These are phyloP conservation scores for Pulveroboletus sp. DNA, from an alignment of 768 basidiomycete species.

Conservation along the genomic window DNA sequence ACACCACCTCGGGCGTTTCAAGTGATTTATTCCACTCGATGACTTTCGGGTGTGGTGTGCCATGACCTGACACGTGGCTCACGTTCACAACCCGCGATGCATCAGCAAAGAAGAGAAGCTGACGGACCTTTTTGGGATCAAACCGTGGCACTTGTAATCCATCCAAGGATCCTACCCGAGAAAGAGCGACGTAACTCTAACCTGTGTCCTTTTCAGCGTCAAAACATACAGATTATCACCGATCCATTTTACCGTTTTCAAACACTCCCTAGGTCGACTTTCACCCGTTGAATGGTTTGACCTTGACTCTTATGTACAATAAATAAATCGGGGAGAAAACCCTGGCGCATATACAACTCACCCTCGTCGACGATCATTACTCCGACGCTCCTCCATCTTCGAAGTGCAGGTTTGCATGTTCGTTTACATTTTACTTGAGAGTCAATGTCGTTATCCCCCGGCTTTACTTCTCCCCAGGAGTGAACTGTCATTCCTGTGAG, in stretches of 20 bases:
- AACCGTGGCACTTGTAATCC: slow-evolving; percentile 53
- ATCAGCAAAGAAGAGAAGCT: not conserved
- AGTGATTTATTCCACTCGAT: slow-evolving; percentile 40
- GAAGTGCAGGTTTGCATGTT: slow-evolving; percentile 49
- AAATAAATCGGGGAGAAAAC: not conserved
- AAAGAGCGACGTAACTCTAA: slow-evolving; percentile 48
- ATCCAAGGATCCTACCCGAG: slow-evolving; percentile 49
- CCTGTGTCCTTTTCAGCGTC: slow-evolving; percentile 27
- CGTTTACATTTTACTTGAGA: slow-evolving; percentile 47
- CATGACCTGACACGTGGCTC: slow-evolving; percentile 37
- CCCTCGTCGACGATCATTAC: slow-evolving; percentile 67
- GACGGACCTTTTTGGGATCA: slow-evolving; percentile 46
- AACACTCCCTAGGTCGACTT: slow-evolving; percentile 67
- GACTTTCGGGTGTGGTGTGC: slow-evolving; percentile 43
- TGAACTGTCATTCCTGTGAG: slow-evolving; percentile 54
- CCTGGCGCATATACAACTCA: slow-evolving; percentile 27
- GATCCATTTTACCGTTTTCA: slow-evolving; percentile 41
- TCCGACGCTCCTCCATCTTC: slow-evolving; percentile 54
- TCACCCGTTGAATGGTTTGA: slow-evolving; percentile 64
- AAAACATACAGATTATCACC: too few relatives aligned
- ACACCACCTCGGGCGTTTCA: not conserved
- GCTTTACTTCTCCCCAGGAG: slow-evolving; percentile 56
- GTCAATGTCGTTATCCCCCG: slow-evolving; percentile 39
- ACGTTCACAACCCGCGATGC: not conserved
- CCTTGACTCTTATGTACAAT: slow-evolving; percentile 73